A percentile compares a stretch with the other conserved stretches of the same genome.
Evolutionary conservation across 2,329 filamentous ascomycete genomes (phyloP).

Genomic region (Stagonosporopsis tanaceti): DNA sequence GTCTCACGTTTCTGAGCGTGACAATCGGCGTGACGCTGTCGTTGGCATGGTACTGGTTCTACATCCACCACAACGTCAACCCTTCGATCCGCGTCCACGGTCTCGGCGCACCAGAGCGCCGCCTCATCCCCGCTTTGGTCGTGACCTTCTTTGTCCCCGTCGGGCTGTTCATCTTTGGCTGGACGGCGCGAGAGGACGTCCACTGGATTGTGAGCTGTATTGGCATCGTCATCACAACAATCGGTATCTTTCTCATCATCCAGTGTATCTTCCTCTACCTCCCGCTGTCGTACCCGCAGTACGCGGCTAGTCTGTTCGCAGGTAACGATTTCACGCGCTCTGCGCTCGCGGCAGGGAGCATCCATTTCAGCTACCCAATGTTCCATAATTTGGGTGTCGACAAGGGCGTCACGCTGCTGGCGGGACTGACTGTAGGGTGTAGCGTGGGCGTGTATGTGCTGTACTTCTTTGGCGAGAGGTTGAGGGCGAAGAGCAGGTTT

Average conservation of each 20-base stretch:
- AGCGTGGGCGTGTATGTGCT: conserved; percentile 67
- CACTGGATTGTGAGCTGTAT: conserved; percentile 67
- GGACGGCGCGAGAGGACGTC: conserved; percentile 68
- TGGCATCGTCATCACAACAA: conserved; percentile 60
- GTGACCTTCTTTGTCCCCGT: conserved; percentile 66
- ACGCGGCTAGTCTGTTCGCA: conserved; percentile 61
- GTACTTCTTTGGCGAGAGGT: conserved; percentile 56
- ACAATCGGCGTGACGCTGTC: conserved; percentile 76
- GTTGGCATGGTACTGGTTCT: conserved; percentile 72
- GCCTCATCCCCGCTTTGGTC: conserved; percentile 76
- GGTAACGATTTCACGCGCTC: conserved; percentile 67
- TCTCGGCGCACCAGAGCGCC: conserved; percentile 72
- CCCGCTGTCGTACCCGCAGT: conserved; percentile 67
- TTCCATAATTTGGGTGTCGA: conserved; percentile 67
- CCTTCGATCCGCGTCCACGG: conserved; percentile 67
- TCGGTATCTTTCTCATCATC: conserved; percentile 51
- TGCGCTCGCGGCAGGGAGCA: conserved; percentile 66
- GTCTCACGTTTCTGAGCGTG: conserved; percentile 84
- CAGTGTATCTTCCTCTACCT: conserved; percentile 69
- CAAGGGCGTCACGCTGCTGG: conserved; percentile 65
- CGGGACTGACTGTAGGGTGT: conserved; percentile 44
- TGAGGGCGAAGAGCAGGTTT: conserved; percentile 45
- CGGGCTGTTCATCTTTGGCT: conserved; percentile 72
- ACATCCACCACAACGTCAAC: conserved; percentile 77
- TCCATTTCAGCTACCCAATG: conserved; percentile 68